Base-by-base conservation (phyloP, 139 green algal species). In the Tetraselmis striata region DNA sequence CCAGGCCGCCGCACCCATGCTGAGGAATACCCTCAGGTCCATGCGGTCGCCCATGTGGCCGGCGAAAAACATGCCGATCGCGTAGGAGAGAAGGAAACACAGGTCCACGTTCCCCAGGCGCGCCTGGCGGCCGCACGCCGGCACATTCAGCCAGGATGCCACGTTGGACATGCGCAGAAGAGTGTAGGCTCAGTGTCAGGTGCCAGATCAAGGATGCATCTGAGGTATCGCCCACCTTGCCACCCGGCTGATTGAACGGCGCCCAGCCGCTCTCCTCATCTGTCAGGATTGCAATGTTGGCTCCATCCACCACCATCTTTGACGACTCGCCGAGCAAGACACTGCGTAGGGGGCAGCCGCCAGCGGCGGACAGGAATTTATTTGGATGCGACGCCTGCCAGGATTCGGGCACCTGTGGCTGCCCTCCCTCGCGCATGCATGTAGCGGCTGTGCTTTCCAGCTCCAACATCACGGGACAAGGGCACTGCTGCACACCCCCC, bases 51-150 rank as follows among this genome's bases (percentile, higher is more conserved):
- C 96, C 30, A 98, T 80, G 87, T 98, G 94, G 0, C 96, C 96
- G 11, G 90, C 89, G 32, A 96, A 91, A 84, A 98, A 98, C 94
- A 99, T 98, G 45, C 94, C 96, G 5, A 95, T 79, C 23, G 95
- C 92, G 77, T 99, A 99, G 0, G 92, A 85, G 5, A 84, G 87
- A n/a, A 98, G 86, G 86, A 99, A 99, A 0, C 95, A 91, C 29
- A 98, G 78, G 88, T 99, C 96, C 25, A 97, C 84, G 32, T 94
- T 82, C 0, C 95, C 96, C 59, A 99, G 87, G 24, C 96, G 83
- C 28, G 83, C 85, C 87, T n/a, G n/a, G n/a, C n/a, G n/a, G n/a
- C n/a, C n/a, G n/a, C n/a, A n/a, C n/a, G n/a, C n/a, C n/a, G n/a
- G n/a, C n/a, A n/a, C n/a, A n/a, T 95, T 11, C 75, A 75, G 1